Conservation (phyloP, 2,329 filamentous ascomycete species). For the Sclerotinia glacialis region DNA sequence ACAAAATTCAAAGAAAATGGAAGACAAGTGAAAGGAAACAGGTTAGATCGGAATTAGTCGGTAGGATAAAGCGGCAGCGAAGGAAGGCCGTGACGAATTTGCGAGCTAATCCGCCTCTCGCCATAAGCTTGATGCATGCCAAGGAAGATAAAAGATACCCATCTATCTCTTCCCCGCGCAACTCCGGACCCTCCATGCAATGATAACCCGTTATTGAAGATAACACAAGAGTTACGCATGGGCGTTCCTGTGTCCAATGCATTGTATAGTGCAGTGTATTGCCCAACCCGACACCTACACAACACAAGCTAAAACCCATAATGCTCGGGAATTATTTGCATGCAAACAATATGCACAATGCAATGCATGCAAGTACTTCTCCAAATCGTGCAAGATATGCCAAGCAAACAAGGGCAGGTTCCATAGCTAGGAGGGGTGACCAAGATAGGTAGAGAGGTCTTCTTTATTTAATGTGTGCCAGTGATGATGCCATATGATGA, state of each 20-base stretch:
- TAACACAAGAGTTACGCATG: slow-evolving; percentile 13
- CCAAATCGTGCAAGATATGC: slow-evolving; percentile 19
- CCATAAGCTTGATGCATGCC: too few relatives aligned
- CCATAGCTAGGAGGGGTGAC: background rate
- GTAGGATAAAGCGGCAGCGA: background rate
- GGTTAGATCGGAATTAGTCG: background rate
- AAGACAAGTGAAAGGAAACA: background rate
- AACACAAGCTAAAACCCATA: background rate
- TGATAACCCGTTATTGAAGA: background rate
- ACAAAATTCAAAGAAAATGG: background rate
- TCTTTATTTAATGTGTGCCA: slow-evolving; percentile 9
- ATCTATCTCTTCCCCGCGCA: background rate
- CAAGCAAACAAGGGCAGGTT: slow-evolving; percentile 2
- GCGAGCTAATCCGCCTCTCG: background rate
- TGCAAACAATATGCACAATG: slow-evolving; percentile 17
- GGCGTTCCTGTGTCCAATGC: slow-evolving; percentile 17
- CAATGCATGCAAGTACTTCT: slow-evolving; percentile 4
- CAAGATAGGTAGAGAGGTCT: slow-evolving; percentile 1
- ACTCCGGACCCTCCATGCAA: background rate
- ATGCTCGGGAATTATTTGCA: background rate
- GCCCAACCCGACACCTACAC: background rate
- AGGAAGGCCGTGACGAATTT: background rate
- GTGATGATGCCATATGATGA: slow-evolving; percentile 14
- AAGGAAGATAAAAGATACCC: background rate
- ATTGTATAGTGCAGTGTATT: background rate